Percentiles rank a stretch among this genome's conserved stretches.
These are phyloP conservation scores for Neofusicoccum ribis DNA, from an alignment of 2,329 filamentous ascomycete genomes.

Conservation along the genomic window DNA sequence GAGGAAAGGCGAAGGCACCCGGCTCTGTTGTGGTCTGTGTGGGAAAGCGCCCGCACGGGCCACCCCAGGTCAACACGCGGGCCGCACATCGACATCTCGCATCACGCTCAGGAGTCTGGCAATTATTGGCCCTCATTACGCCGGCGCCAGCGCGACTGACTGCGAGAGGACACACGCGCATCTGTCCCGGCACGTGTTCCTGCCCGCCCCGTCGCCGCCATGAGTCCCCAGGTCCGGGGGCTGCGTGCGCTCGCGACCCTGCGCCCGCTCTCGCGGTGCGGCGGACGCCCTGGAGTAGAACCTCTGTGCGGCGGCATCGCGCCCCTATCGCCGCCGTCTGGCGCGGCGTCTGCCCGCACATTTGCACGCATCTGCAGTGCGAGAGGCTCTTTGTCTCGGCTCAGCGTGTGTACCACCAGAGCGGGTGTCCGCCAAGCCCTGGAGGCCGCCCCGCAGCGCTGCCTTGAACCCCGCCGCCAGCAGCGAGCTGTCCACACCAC, in stretches of 20 bases:
- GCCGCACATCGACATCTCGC: constrained; percentile 16
- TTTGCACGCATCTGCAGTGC: constrained; percentile 5
- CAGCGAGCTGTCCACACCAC: constrained; percentile 11
- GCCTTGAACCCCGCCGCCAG: constrained; percentile 15
- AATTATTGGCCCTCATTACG: neutral
- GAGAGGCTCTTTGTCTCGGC: constrained; percentile 1
- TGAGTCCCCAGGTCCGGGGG: neutral
- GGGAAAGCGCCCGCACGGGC: constrained; percentile 3
- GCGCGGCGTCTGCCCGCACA: neutral
- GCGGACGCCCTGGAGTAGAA: neutral
- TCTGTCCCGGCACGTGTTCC: neutral
- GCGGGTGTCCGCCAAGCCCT: neutral
- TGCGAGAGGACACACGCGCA: neutral
- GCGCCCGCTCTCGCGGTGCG: neutral
- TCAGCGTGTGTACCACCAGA: neutral
- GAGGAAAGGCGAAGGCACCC: constrained; percentile 8
- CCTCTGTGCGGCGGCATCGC: neutral
- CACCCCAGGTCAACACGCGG: neutral
- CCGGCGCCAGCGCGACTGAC: too few relatives aligned
- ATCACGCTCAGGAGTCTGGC: neutral
- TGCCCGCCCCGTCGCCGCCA: neutral
- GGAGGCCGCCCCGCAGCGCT: constrained; percentile 12
- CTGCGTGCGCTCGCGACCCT: neutral
- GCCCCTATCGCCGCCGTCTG: neutral
- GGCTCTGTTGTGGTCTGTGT: constrained; percentile 16